A percentile compares a stretch with the other conserved stretches of the same genome.
These are phyloP conservation scores for Misopates orontium DNA, from an alignment of 257 asterid genomes.

Conservation along the genomic window DNA sequence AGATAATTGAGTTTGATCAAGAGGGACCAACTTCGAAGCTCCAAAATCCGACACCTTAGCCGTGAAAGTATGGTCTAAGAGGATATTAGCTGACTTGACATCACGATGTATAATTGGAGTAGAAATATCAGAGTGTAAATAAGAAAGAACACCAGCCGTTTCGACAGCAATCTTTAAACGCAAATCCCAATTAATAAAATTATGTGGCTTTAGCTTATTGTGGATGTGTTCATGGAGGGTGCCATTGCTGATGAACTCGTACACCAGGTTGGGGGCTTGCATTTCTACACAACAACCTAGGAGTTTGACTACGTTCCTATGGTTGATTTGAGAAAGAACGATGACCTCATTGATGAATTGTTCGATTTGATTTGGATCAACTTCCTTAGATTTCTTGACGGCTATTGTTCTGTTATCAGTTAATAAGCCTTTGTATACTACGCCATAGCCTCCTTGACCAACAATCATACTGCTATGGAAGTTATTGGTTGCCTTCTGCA, in stretches of 20 bases:
- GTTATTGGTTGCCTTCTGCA: too few relatives aligned
- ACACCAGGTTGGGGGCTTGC: slow-evolving; percentile 20
- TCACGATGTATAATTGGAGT: slow-evolving; percentile 44
- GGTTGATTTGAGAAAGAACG: too few relatives aligned
- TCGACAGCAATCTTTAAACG: slow-evolving; percentile 33
- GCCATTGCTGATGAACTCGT: slow-evolving; percentile 28
- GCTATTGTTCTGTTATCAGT: too few relatives aligned
- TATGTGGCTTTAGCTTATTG: slow-evolving; percentile 5
- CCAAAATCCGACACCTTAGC: slow-evolving; percentile 34
- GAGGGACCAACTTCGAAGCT: slow-evolving; percentile 24
- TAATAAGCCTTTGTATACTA: not conserved
- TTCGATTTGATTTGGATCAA: too few relatives aligned
- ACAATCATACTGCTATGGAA: too few relatives aligned
- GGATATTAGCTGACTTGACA: slow-evolving; percentile 35
- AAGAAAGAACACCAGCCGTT: slow-evolving; percentile 30
- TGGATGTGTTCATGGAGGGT: slow-evolving; percentile 21
- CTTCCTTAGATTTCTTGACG: too few relatives aligned
- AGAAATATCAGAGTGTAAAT: slow-evolving; percentile 34
- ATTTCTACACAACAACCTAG: too few relatives aligned
- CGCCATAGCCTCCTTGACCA: slow-evolving; percentile 28
- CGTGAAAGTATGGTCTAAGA: slow-evolving; percentile 30
- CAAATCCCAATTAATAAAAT: slow-evolving; percentile 25
- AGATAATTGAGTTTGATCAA: too few relatives aligned
- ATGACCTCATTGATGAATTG: too few relatives aligned
- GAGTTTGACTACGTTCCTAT: too few relatives aligned